Conservation (phyloP, 2,329 filamentous ascomycete species). For the Aureobasidium namibiae region DNA sequence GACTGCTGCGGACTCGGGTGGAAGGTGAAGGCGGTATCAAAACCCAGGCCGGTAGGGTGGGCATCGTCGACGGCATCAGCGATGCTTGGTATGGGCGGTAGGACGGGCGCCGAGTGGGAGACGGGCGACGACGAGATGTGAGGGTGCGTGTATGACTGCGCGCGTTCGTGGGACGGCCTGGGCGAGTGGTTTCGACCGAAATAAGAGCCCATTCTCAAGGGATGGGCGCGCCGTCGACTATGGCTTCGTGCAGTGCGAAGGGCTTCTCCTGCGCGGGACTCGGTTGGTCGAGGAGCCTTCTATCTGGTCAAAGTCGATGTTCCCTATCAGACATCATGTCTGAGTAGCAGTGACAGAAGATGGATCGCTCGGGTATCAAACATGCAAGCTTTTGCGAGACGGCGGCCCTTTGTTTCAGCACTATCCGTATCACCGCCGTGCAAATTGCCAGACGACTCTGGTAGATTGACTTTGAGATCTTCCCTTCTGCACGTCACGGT, state of each 20-base stretch:
- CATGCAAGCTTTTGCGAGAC: constrained; percentile 6
- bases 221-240: not conserved
- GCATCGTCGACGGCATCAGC: constrained; percentile 16
- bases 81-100: constrained; percentile 34
- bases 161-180: constrained; percentile 2
- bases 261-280: not conserved
- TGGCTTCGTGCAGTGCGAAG: not conserved
- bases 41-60: not conserved
- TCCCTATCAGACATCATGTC: not conserved
- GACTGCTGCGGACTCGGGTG: not conserved
- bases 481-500: not conserved
- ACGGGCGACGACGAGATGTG: constrained; percentile 5
- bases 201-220: constrained; percentile 2
- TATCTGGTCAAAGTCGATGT: not conserved
- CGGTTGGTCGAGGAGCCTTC: not conserved
- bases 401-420: not conserved
- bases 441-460: not conserved
- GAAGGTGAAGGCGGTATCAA: not conserved
- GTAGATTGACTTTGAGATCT: not conserved
- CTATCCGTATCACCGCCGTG: not conserved
- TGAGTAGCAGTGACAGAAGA: not conserved
- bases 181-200: constrained; percentile 9
- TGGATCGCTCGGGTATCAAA: not conserved
- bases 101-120: constrained; percentile 34
- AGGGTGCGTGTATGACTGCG: not conserved